Conservation (phyloP, 495 filamentous ascomycete genomes). For the Cladorrhinum samala region DNA sequence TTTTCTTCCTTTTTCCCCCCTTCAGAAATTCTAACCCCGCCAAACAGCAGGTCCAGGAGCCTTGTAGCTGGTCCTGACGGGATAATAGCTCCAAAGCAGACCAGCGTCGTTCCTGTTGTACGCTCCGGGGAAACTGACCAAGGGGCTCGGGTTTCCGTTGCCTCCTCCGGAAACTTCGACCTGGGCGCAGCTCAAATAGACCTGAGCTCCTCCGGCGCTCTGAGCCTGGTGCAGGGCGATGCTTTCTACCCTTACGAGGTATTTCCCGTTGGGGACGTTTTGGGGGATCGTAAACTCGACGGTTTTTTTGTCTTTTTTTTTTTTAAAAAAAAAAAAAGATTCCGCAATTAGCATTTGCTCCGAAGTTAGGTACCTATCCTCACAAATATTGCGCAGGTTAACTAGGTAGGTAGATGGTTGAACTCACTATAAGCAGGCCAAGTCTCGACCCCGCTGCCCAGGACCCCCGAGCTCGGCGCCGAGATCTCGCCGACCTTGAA, state of each 20-base stretch:
- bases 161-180: slow-evolving; percentile 49
- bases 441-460: slow-evolving; percentile 23
- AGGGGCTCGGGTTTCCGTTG: slow-evolving; percentile 35
- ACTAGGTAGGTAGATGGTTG: too few relatives aligned
- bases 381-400: too few relatives aligned
- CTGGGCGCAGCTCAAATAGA: slow-evolving; percentile 52
- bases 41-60: slow-evolving; percentile 42
- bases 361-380: too few relatives aligned
- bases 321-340: background rate
- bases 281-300: slow-evolving; percentile 34
- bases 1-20: too few relatives aligned
- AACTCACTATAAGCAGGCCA: slow-evolving; percentile 37
- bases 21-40: slow-evolving; percentile 4
- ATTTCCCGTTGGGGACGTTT: slow-evolving; percentile 33
- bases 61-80: slow-evolving; percentile 31
- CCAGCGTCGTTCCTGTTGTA: slow-evolving; percentile 44
- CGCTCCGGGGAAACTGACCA: slow-evolving; percentile 47
- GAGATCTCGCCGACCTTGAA: slow-evolving; percentile 41
- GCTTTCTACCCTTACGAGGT: slow-evolving; percentile 36
- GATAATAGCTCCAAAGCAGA: slow-evolving; percentile 38
- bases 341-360: too few relatives aligned
- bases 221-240: slow-evolving; percentile 36
- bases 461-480: slow-evolving; percentile 19
- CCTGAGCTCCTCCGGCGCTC: slow-evolving; percentile 38
- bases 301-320: slow-evolving; percentile 9